Conservation (phyloP, 306 rosid species). For the Dicorynia guianensis region DNA sequence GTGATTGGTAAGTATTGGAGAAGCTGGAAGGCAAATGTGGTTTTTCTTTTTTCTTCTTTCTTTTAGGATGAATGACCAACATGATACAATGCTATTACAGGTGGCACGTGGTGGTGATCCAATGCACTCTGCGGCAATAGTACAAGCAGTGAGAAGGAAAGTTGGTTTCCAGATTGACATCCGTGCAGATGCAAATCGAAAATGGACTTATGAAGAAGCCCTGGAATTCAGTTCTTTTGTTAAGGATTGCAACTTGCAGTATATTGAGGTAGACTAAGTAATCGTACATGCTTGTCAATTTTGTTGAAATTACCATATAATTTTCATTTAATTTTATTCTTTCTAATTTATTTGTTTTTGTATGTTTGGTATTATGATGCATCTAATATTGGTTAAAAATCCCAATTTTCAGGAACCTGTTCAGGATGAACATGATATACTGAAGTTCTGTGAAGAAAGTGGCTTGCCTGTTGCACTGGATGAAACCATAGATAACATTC, state of each 20-base stretch:
- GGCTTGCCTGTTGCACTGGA: conserved; percentile 90
- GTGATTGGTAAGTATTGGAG: conserved; percentile 29
- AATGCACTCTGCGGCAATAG: conserved; percentile 67
- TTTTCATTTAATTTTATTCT: neutral
- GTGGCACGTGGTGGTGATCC: conserved; percentile 81
- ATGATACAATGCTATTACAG: conserved; percentile 51
- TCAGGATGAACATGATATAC: conserved; percentile 71
- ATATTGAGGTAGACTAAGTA: conserved; percentile 73
- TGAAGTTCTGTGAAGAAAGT: conserved; percentile 84
- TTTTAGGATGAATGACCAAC: neutral
- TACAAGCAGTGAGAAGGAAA: conserved; percentile 81
- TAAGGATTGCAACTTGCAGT: conserved; percentile 82
- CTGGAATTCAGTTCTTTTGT: conserved; percentile 75
- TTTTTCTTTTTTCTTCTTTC: no score
- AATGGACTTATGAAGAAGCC: conserved; percentile 92
- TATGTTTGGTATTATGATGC: conserved; percentile 18
- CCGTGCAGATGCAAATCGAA: conserved; percentile 91
- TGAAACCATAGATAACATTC: conserved; percentile 76
- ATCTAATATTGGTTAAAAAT: conserved; percentile 30
- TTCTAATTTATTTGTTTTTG: neutral
- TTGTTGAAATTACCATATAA: conserved; percentile 11
- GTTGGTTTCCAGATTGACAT: conserved; percentile 72
- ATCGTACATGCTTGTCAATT: neutral
- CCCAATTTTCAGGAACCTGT: conserved; percentile 84
- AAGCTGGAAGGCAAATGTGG: neutral